Evolutionary conservation across 352 stramenopile species (phyloP).

Genomic region (Saprolegnia diclina): DNA sequence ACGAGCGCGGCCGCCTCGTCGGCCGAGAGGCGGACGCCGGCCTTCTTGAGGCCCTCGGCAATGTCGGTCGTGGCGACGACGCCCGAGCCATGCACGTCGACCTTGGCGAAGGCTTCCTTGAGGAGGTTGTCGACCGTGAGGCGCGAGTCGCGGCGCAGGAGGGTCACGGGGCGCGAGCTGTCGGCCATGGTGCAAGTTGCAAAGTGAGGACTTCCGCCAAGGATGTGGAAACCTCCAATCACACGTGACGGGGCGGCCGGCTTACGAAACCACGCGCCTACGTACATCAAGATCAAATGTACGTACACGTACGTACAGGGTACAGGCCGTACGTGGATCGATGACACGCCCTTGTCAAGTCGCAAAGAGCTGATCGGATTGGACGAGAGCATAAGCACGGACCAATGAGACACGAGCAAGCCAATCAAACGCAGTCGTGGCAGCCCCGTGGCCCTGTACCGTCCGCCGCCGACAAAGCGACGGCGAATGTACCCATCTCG

Average conservation of each 20-base stretch:
- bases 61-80: constrained; percentile 69
- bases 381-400: background rate
- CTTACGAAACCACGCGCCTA: background rate
- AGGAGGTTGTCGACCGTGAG: constrained; percentile 70
- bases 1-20: constrained; percentile 59
- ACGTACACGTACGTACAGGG: background rate
- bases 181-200: constrained; percentile 6
- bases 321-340: background rate
- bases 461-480: background rate
- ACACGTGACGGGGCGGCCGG: constrained; percentile 1
- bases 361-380: constrained; percentile 9
- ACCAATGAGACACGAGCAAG: background rate
- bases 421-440: background rate
- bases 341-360: constrained; percentile 13
- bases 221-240: constrained; percentile 13
- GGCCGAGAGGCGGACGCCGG: constrained; percentile 52
- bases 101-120: constrained; percentile 62
- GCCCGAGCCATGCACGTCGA: constrained; percentile 65
- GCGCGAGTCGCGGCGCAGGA: constrained; percentile 73
- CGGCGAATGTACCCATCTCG: background rate
- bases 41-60: constrained; percentile 53
- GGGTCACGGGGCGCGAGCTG: constrained; percentile 4
- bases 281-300: constrained; percentile 5
- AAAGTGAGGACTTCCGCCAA: constrained; percentile 1
- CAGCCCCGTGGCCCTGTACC: background rate